These are phyloP conservation scores for Phascolomyces articulosus DNA, from an alignment of 371 early-diverging fungal species.

Conservation along the genomic window DNA sequence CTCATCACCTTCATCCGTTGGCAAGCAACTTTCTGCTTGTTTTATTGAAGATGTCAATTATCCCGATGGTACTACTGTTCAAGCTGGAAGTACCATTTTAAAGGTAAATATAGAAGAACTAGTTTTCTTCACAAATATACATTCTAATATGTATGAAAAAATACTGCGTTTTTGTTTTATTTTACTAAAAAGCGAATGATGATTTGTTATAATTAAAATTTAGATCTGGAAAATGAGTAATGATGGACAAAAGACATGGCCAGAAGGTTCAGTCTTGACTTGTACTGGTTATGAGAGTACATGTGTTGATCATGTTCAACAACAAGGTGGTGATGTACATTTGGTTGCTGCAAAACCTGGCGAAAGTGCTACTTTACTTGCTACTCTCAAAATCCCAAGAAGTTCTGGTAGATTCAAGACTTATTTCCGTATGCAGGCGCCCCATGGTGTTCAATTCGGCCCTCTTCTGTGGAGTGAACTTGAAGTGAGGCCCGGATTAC, in stretches of 20 bases:
- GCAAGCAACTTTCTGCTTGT: slow-evolving; percentile 25
- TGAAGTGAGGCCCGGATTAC: slow-evolving; percentile 53
- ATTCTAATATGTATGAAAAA: too few relatives aligned
- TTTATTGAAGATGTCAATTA: slow-evolving; percentile 74
- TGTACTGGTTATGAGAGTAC: slow-evolving; percentile 58
- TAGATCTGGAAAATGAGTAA: slow-evolving; percentile 77
- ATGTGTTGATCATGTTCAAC: slow-evolving; percentile 48
- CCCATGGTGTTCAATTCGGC: slow-evolving; percentile 67
- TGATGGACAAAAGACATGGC: slow-evolving; percentile 67
- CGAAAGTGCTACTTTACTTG: slow-evolving; percentile 58
- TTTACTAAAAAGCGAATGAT: too few relatives aligned
- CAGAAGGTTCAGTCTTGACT: slow-evolving; percentile 56
- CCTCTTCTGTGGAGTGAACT: slow-evolving; percentile 70
- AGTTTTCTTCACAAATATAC: too few relatives aligned
- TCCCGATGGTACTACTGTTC: slow-evolving; percentile 64
- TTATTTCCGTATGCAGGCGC: slow-evolving; percentile 66
- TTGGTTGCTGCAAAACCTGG: slow-evolving; percentile 53
- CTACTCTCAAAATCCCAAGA: slow-evolving; percentile 68
- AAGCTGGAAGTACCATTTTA: slow-evolving; percentile 49
- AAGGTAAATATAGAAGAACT: slow-evolving; percentile 39
- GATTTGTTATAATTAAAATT: too few relatives aligned
- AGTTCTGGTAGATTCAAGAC: slow-evolving; percentile 62
- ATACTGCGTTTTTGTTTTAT: too few relatives aligned
- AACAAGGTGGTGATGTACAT: slow-evolving; percentile 37
- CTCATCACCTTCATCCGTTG: background rate